A percentile compares a stretch with the other conserved stretches of the same genome.
Conservation (phyloP, 2,329 filamentous ascomycete genomes). For the Venturia asperata region DNA sequence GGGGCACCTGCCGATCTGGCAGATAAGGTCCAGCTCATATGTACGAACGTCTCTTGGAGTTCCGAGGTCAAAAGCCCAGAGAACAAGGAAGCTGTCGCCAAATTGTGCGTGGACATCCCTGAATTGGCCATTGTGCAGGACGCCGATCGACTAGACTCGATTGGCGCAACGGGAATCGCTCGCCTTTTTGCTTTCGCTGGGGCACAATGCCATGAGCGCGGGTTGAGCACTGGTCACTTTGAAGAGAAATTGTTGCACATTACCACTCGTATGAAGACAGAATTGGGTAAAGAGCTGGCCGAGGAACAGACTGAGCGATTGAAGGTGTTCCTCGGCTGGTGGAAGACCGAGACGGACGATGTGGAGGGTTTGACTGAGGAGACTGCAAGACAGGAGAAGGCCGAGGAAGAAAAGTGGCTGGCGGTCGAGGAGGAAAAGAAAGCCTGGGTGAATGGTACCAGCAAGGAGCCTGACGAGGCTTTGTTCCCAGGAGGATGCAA, state of each 20-base stretch:
- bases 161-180: constrained; percentile 79
- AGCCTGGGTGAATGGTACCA: background rate
- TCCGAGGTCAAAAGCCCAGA: constrained; percentile 57
- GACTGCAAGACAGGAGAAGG: background rate
- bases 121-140: constrained; percentile 85
- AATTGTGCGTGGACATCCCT: constrained; percentile 35
- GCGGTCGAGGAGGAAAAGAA: background rate
- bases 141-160: constrained; percentile 83
- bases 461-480: background rate
- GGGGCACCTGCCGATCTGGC: constrained; percentile 56
- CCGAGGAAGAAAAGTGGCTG: background rate
- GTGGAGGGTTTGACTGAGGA: background rate
- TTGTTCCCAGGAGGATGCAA: background rate
- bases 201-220: constrained; percentile 45
- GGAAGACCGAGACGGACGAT: constrained; percentile 42
- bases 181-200: constrained; percentile 71
- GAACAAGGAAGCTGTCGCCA: constrained; percentile 22
- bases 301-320: constrained; percentile 43
- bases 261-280: constrained; percentile 54
- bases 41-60: constrained; percentile 70
- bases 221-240: constrained; percentile 58
- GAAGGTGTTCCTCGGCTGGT: constrained; percentile 46
- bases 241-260: constrained; percentile 65
- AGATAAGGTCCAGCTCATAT: constrained; percentile 61
- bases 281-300: constrained; percentile 45